Evolutionary conservation across 2,329 filamentous ascomycete species (phyloP), one percentile per base, ranked within the genome.

Genomic region (Fusarium sambucinum): DNA sequence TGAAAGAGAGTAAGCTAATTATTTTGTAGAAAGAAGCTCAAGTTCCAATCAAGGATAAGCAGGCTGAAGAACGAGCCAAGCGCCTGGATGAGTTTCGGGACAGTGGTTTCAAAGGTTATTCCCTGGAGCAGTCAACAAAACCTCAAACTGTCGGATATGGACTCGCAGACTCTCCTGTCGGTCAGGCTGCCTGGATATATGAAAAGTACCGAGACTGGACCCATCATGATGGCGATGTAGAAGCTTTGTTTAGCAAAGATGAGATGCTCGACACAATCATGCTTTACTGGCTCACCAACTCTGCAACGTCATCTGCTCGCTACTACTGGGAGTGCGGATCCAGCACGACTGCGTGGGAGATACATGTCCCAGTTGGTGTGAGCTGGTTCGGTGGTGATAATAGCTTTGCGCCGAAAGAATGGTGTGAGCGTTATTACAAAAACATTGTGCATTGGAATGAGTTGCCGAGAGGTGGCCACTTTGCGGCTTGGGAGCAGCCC

Each of bases 161-260:
- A 5, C 60, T 63, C 10, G 38, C 50, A 19, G 60, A 63, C n/a
- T 63, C 60, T 3, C 56, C 60, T 2, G 44, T 63, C 1, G 60
- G 56, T 10, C 56, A 63, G 21, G 60, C 56, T 3, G 57, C 60
- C 5, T 63, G 60, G 57, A 45, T 63, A 6, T 56, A 61, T 10
- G 60, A 63, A 35, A 63, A 63, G 14, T 63, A 50, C 19, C 33
- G 12, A 21, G 60, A 63, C 8, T 63, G 60, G 60, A 51, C 56
- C 35, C 50, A 63, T 16, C 50, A 61, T 29, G 44, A 55, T 13
- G 56, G 60, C 0, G n/a, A 61, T 8, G 27, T 63, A 3, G 60
- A 63, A 32, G 16, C 27, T 0, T 35, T 63, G 1, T 61, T 63
- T 3, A 51, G 25, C 27, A 63, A 61, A 30, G 60, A 63, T 5